These are phyloP conservation scores for Pyricularia sp. DNA, from an alignment of 2,329 filamentous ascomycete species.

Conservation along the genomic window DNA sequence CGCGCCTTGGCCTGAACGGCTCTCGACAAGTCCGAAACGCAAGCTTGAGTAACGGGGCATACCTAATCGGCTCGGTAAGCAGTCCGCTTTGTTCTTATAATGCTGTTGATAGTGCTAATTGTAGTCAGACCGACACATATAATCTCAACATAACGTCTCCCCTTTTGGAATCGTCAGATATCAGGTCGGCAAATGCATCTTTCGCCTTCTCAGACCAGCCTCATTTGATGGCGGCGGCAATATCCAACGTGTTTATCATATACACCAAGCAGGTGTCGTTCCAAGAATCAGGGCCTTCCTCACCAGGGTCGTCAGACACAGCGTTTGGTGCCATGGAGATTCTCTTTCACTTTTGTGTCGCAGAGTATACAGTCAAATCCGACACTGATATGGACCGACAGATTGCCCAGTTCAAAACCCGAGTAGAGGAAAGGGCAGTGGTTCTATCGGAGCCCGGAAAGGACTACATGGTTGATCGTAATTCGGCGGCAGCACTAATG, in stretches of 20 bases:
- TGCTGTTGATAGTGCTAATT: background rate
- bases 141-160: constrained; percentile 13
- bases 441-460: background rate
- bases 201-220: constrained; percentile 11
- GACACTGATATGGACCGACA: constrained; percentile 6
- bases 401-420: background rate
- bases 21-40: constrained; percentile 6
- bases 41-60: constrained; percentile 11
- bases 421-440: background rate
- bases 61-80: constrained; percentile 9
- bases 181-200: constrained; percentile 8
- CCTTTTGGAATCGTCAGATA: background rate
- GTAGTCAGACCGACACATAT: constrained; percentile 4
- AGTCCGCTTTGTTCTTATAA: background rate
- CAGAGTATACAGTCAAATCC: constrained; percentile 11
- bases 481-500: constrained; percentile 8
- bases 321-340: constrained; percentile 15
- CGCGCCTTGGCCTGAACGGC: constrained; percentile 4
- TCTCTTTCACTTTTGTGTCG: constrained; percentile 17
- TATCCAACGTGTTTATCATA: constrained; percentile 16
- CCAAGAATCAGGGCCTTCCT: background rate
- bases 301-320: background rate
- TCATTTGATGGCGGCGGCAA: constrained; percentile 8
- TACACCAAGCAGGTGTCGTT: constrained; percentile 11
- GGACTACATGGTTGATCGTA: constrained; percentile 9